Evolutionary conservation across 2,329 filamentous ascomycete genomes (phyloP).

Genomic region (Fusarium annulatum): DNA sequence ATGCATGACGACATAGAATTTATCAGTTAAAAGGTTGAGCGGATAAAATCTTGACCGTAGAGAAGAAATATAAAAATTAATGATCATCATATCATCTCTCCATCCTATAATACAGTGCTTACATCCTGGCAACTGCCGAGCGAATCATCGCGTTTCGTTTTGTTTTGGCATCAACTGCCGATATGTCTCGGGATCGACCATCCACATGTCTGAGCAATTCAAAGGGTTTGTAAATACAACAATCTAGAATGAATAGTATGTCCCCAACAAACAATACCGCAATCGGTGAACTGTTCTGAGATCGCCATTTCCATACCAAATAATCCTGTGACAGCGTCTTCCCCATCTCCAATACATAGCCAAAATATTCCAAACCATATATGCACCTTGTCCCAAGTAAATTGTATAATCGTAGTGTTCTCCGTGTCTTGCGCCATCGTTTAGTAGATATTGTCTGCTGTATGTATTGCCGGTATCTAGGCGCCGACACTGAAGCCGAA

Average conservation of each 20-base stretch:
- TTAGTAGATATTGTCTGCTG: background rate
- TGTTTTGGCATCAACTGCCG: background rate
- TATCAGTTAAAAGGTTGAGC: background rate
- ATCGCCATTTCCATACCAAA: slow-evolving; percentile 10
- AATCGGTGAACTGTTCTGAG: background rate
- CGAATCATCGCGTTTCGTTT: slow-evolving; percentile 1
- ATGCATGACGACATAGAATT: slow-evolving; percentile 33
- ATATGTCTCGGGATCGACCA: background rate
- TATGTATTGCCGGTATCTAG: slow-evolving; percentile 23
- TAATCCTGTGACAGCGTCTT: slow-evolving; percentile 1
- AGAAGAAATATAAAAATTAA: slow-evolving; percentile 24
- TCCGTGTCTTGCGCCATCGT: slow-evolving; percentile 8
- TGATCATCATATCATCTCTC: background rate
- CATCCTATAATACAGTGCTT: background rate
- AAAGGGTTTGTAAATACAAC: background rate
- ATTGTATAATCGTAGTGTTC: slow-evolving; percentile 33
- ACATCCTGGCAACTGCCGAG: background rate
- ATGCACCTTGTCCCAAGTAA: slow-evolving; percentile 39
- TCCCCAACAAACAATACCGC: background rate
- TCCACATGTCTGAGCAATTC: background rate
- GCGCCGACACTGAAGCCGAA: slow-evolving; percentile 68
- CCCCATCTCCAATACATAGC: background rate
- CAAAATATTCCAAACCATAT: slow-evolving; percentile 32
- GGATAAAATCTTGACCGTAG: background rate
- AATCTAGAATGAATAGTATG: slow-evolving; percentile 23